Evolutionary conservation across 1,284 basidiomycete species (phyloP).

Genomic region (Microbotryomycetes sp.): DNA sequence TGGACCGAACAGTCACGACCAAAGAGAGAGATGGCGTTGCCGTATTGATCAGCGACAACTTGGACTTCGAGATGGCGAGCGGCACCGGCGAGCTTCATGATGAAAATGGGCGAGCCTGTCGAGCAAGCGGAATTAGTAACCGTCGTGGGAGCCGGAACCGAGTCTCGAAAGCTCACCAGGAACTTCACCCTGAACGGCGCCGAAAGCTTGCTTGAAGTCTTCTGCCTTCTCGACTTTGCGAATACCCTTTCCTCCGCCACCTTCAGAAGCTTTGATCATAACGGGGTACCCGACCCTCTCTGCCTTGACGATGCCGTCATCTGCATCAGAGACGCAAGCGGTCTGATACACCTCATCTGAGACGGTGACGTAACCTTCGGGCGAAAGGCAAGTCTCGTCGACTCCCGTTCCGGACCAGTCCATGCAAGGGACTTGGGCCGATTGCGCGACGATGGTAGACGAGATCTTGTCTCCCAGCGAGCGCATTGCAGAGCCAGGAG

Average conservation of each 20-base stretch:
- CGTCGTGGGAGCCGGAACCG: conserved; percentile 10
- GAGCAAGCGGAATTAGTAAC: conserved; percentile 6
- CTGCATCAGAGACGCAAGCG: conserved; percentile 84
- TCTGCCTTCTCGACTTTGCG: conserved; percentile 79
- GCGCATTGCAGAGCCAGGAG: conserved; percentile 97
- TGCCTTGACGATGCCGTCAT: conserved; percentile 77
- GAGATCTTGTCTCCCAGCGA: conserved; percentile 99
- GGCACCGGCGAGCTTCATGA: conserved; percentile 98
- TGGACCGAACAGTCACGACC: conserved; percentile 99
- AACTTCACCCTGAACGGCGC: conserved; percentile 92
- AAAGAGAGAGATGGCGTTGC: conserved; percentile 97
- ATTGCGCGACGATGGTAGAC: conserved; percentile 97
- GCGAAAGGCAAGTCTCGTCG: conserved; percentile 74
- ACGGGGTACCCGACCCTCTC: conserved; percentile 91
- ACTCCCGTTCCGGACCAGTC: conserved; percentile 97
- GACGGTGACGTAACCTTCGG: conserved; percentile 87
- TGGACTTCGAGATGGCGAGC: conserved; percentile 98
- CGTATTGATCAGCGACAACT: conserved; percentile 97
- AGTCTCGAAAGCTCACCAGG: conserved; percentile 60
- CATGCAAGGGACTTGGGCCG: conserved; percentile 97
- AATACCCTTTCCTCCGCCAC: conserved; percentile 98
- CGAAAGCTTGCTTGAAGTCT: conserved; percentile 85
- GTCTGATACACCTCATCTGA: conserved; percentile 81
- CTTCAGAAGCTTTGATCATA: conserved; percentile 99
- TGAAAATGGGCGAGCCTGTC: conserved; percentile 93